Evolutionary conservation across 495 filamentous ascomycete species (phyloP).

Genomic region (Tuber brumale): DNA sequence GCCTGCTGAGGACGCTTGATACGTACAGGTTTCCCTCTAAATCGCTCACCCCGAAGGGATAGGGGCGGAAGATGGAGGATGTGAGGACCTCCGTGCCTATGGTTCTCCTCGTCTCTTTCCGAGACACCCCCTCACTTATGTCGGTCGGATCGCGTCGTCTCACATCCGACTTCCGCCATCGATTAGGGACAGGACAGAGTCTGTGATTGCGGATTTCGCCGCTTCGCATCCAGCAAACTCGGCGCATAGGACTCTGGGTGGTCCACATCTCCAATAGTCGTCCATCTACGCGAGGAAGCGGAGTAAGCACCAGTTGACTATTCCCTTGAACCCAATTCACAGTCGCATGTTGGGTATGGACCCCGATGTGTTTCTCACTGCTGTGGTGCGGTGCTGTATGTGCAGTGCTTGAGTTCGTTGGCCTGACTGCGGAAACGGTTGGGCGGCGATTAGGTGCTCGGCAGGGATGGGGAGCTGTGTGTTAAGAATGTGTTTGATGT

Average conservation of each 20-base stretch:
- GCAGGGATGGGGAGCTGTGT: constrained; percentile 51
- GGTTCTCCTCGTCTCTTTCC: constrained; percentile 43
- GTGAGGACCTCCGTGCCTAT: constrained; percentile 42
- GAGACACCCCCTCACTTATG: constrained; percentile 59
- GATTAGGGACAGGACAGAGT: constrained; percentile 35
- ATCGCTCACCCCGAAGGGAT: constrained; percentile 13
- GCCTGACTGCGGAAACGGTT: constrained; percentile 80
- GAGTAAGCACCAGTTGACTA: constrained; percentile 50
- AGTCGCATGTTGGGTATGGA: constrained; percentile 72
- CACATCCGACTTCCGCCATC: constrained; percentile 63
- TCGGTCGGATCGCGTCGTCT: constrained; percentile 59
- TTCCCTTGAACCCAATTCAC: constrained; percentile 64
- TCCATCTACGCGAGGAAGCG: constrained; percentile 45
- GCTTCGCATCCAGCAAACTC: constrained; percentile 63
- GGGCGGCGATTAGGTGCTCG: constrained; percentile 68
- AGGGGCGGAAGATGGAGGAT: constrained; percentile 37
- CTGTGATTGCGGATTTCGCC: constrained; percentile 61
- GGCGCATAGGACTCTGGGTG: constrained; percentile 67
- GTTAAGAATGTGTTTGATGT: constrained; percentile 72
- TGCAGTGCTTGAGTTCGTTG: constrained; percentile 62
- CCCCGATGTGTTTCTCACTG: constrained; percentile 73
- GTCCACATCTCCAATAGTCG: constrained; percentile 64
- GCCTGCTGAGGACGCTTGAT: background rate
- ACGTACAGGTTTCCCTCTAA: background rate
- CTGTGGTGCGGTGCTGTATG: constrained; percentile 71